Conservation (phyloP, 257 asterid genomes). For the Solanum sparsipilum region DNA sequence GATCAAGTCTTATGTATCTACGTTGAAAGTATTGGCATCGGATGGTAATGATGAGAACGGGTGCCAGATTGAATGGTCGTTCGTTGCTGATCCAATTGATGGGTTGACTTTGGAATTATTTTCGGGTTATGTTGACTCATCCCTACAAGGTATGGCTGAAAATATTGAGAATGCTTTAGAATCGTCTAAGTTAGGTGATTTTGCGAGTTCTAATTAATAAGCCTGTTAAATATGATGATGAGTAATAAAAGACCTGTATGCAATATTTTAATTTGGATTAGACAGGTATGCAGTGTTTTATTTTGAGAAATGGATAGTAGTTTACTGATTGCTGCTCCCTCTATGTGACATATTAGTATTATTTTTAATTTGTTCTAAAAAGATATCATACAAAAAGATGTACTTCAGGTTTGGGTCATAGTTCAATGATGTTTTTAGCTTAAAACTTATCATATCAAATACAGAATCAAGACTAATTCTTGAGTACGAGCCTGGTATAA, state of each 20-base stretch:
- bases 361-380: neutral
- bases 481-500: neutral
- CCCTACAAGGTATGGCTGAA: slow-evolving; percentile 38
- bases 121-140: slow-evolving; percentile 14
- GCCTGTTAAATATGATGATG: neutral
- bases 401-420: no score
- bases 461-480: neutral
- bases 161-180: slow-evolving; percentile 37
- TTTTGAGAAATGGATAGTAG: neutral
- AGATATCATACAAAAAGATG: neutral
- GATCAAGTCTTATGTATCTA: slow-evolving; percentile 29
- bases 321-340: neutral
- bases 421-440: no score
- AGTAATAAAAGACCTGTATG: neutral
- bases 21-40: slow-evolving; percentile 21
- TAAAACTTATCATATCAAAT: no score
- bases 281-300: neutral
- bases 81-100: slow-evolving; percentile 48
- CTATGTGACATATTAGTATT: neutral
- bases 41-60: slow-evolving; percentile 22
- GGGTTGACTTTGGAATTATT: slow-evolving; percentile 35
- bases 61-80: slow-evolving; percentile 63
- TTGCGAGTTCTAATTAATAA: neutral
- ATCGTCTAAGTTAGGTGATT: neutral
- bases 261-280: neutral